phyloP scores from a whole-genome alignment of 148 eudicot species.

The Cornus suecica region DNA sequence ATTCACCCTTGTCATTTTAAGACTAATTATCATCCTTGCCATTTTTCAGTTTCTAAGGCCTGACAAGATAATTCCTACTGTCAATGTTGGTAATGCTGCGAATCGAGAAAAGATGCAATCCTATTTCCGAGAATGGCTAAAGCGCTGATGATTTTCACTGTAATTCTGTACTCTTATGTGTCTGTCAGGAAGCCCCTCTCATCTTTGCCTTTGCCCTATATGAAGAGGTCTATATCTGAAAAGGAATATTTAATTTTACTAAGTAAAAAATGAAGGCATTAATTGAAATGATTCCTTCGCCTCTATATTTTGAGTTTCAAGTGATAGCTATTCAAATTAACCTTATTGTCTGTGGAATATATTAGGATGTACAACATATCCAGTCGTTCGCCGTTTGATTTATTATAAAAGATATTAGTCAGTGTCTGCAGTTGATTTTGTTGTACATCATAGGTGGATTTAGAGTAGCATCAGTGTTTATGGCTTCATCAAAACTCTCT shows the following conservation, averaged over 20 bases:
- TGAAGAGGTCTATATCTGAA: background rate
- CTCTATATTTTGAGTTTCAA: too few relatives aligned
- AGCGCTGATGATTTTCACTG: constrained; percentile 13
- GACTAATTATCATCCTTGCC: background rate
- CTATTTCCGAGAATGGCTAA: constrained; percentile 51
- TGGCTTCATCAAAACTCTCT: too few relatives aligned
- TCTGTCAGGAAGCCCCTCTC: too few relatives aligned
- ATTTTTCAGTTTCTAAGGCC: constrained; percentile 59
- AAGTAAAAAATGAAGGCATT: background rate
- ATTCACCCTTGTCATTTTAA: too few relatives aligned
- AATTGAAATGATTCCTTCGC: background rate
- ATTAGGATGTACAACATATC: too few relatives aligned
- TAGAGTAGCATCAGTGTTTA: too few relatives aligned
- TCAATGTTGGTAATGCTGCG: constrained; percentile 52
- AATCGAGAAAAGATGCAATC: constrained; percentile 63
- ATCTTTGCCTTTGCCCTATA: too few relatives aligned
- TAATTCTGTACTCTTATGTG: background rate
- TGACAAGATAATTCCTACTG: constrained; percentile 61
- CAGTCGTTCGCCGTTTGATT: too few relatives aligned
- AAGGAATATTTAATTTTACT: background rate
- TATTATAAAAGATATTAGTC: too few relatives aligned
- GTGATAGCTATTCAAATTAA: background rate
- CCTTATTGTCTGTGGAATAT: too few relatives aligned
- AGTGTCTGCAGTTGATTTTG: too few relatives aligned
- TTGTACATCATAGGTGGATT: too few relatives aligned